Conservation (phyloP, 2,329 filamentous ascomycete genomes). For the Epichloe hybrida region DNA sequence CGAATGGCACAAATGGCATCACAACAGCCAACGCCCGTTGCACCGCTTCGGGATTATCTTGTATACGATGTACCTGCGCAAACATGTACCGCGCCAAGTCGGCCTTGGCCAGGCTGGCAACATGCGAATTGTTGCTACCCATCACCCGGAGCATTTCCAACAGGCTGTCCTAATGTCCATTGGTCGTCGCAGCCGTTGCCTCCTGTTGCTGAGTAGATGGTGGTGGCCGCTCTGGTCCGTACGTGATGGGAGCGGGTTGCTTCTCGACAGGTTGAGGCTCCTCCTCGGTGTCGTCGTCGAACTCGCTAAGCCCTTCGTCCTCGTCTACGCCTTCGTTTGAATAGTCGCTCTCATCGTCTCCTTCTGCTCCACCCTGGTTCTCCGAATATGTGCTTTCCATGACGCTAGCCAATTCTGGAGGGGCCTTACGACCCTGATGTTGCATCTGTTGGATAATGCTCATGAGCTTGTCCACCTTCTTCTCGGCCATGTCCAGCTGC, state of each 20-base stretch:
- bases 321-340: slow-evolving; percentile 43
- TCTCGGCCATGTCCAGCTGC: slow-evolving; percentile 39
- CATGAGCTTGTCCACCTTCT: slow-evolving; percentile 84
- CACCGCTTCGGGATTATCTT: not conserved
- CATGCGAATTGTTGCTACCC: not conserved
- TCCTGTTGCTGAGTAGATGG: slow-evolving; percentile 15
- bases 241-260: slow-evolving; percentile 24
- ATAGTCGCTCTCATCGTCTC: slow-evolving; percentile 46
- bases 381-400: slow-evolving; percentile 47
- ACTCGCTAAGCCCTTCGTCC: slow-evolving; percentile 47
- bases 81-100: not conserved
- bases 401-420: slow-evolving; percentile 48
- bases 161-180: slow-evolving; percentile 26
- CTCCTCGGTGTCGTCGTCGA: slow-evolving; percentile 47
- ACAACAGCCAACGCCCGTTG: not conserved
- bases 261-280: slow-evolving; percentile 26
- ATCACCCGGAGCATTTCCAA: slow-evolving; percentile 3
- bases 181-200: slow-evolving; percentile 17
- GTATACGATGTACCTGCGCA: not conserved
- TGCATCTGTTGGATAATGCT: slow-evolving; percentile 95
- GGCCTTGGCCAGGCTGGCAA: not conserved
- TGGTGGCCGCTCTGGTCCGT: slow-evolving; percentile 36
- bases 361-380: slow-evolving; percentile 33
- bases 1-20: not conserved
- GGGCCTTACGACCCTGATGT: slow-evolving; percentile 70